Evolutionary conservation across 2,329 filamentous ascomycete species (phyloP).

Genomic region (Aspergillus alliaceus): DNA sequence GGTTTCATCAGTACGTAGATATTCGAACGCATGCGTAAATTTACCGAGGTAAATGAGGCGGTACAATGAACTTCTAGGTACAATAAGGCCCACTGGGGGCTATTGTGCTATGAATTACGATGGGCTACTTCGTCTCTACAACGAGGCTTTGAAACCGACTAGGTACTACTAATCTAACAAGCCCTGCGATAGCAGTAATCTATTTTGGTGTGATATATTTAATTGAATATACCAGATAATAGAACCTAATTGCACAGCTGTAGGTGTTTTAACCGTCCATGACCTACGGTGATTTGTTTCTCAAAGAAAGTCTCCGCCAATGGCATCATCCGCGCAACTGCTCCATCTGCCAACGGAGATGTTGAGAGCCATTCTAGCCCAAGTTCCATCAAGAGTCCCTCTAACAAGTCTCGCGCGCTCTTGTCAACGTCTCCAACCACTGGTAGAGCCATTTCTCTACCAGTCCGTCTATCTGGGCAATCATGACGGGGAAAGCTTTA

Average conservation of each 20-base stretch:
- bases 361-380: background rate
- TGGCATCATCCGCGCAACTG: background rate
- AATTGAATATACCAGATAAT: background rate
- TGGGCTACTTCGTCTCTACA: background rate
- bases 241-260: background rate
- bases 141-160: background rate
- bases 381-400: background rate
- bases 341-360: background rate
- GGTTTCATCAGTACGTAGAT: no score
- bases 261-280: background rate
- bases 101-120: background rate
- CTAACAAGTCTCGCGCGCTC: slow-evolving; percentile 1
- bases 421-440: background rate
- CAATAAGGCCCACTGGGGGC: background rate
- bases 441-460: slow-evolving; percentile 1
- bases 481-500: background rate
- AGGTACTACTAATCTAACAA: background rate
- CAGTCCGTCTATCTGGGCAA: slow-evolving; percentile 3
- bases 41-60: background rate
- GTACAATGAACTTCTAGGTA: background rate
- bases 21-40: background rate
- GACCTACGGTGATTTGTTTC: background rate
- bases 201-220: background rate
- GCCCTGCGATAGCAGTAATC: background rate
- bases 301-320: background rate